These are phyloP conservation scores for Blastobotrys persicus DNA, from an alignment of 1,139 yeast species.

Conservation along the genomic window DNA sequence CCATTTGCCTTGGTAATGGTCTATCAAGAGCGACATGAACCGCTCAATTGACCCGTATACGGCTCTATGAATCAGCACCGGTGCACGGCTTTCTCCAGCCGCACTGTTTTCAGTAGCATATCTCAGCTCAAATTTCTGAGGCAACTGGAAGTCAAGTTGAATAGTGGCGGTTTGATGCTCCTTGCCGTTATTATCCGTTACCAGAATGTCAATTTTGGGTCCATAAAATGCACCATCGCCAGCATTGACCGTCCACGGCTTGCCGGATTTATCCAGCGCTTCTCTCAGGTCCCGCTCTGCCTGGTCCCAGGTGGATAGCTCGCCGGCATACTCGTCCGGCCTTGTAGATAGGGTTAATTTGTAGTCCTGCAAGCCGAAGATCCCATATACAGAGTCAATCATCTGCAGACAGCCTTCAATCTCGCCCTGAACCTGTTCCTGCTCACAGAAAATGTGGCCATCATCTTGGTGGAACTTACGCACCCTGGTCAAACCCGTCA, in stretches of 20 bases:
- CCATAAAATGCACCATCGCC: constrained; percentile 99
- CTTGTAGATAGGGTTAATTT: constrained; percentile 81
- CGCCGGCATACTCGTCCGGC: constrained; percentile 85
- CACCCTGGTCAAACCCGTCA: constrained; percentile 91
- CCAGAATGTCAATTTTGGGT: constrained; percentile 81
- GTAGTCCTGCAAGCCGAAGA: constrained; percentile 71
- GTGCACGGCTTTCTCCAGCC: constrained; percentile 34
- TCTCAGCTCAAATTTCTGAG: constrained; percentile 73
- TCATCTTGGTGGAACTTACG: constrained; percentile 98
- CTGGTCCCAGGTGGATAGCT: constrained; percentile 72
- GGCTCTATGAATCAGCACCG: constrained; percentile 94
- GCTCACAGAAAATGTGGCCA: constrained; percentile 92
- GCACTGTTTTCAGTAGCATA: constrained; percentile 38
- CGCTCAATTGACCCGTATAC: constrained; percentile 93
- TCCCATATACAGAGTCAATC: constrained; percentile 71
- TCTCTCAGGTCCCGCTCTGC: constrained; percentile 74
- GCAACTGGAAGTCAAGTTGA: constrained; percentile 93
- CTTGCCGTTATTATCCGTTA: constrained; percentile 79
- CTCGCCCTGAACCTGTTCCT: constrained; percentile 76
- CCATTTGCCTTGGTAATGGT: constrained; percentile 93
- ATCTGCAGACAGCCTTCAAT: constrained; percentile 71
- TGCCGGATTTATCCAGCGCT: constrained; percentile 63
- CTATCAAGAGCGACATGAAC: constrained; percentile 84
- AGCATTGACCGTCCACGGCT: constrained; percentile 69
- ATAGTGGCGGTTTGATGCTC: constrained; percentile 95